Base-by-base conservation (phyloP, 2,329 filamentous ascomycete species). In the Zymoseptoria ardabiliae region DNA sequence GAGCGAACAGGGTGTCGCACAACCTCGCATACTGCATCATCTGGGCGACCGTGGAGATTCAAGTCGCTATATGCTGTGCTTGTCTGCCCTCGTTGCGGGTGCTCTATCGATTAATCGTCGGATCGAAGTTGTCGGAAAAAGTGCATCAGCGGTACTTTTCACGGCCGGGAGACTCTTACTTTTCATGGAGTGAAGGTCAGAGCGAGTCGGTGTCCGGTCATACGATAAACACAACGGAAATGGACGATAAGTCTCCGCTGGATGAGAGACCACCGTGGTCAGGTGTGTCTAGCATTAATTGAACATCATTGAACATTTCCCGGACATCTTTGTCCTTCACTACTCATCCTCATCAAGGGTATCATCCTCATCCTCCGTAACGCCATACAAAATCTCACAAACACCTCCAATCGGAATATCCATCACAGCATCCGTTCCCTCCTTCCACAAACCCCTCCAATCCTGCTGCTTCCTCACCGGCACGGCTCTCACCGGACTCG, bases 341-440 rank as follows among this genome's bases (percentile, higher is more conserved):
- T 56, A 21, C 54, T 25, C 20, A 50, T 50, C 17, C 52, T 63
- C 59, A 49, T 58, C 51, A 20, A 58, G 59, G 57, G 57, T 59
- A 58, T 61, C 59, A 25, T 65, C 64, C 53, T 65, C 60, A 23
- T 63, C 56, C 45, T 60, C 59, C 53, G 58, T n/a, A 2, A 28
- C 59, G 0, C 91, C 92, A 74, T 97, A 99, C 21, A 99, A 73
- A 35, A 99, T 86, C 77, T 99, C 92, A 71, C 93, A 97, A 1
- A 97, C 93, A 0, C 93, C 94, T 9, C 91, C 92, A 65, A 97
- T 83, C 7, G 94, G 94, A 54, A 99, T 87, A 76, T 99, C 94
- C 89, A 99, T 89, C 7, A 97, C 94, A 1, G 91, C 94, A 79
- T 99, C 94, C 0, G 94, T 99, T 19, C 94, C 91, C 68, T 90